Conservation (phyloP, 768 basidiomycete genomes). For the Floccularia luteovirens region DNA sequence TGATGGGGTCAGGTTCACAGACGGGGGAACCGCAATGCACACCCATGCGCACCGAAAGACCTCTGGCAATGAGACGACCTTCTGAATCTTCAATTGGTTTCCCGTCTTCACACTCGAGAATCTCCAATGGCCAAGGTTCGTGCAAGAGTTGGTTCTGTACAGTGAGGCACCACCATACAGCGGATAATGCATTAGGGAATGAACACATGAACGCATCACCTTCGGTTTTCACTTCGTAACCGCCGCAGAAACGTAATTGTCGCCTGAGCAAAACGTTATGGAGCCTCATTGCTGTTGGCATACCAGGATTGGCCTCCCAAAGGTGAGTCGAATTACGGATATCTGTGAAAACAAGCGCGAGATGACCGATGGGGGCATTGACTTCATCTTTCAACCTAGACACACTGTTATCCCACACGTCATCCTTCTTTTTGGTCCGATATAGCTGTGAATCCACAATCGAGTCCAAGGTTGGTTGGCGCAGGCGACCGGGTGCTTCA, state of each 20-base stretch:
- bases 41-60: slow-evolving; percentile 94
- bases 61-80: slow-evolving; percentile 70
- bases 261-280: slow-evolving; percentile 87
- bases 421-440: slow-evolving; percentile 28
- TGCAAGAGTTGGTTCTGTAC: slow-evolving; percentile 80
- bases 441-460: slow-evolving; percentile 28
- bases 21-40: slow-evolving; percentile 89
- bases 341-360: slow-evolving; percentile 96
- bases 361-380: slow-evolving; percentile 74
- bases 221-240: slow-evolving; percentile 99
- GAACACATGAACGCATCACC: slow-evolving; percentile 99
- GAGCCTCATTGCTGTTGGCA: slow-evolving; percentile 87
- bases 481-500: slow-evolving; percentile 29
- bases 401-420: slow-evolving; percentile 51
- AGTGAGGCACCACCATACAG: slow-evolving; percentile 84
- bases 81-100: slow-evolving; percentile 63
- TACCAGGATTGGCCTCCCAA: slow-evolving; percentile 94
- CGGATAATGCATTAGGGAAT: slow-evolving; percentile 83
- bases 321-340: slow-evolving; percentile 94
- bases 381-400: slow-evolving; percentile 71
- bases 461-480: slow-evolving; percentile 37
- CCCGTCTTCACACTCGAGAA: slow-evolving; percentile 89
- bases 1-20: slow-evolving; percentile 88
- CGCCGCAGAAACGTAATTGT: slow-evolving; percentile 82
- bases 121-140: slow-evolving; percentile 87